These are phyloP conservation scores for Ilex aquifolium DNA, from an alignment of 257 asterid genomes.

Conservation along the genomic window DNA sequence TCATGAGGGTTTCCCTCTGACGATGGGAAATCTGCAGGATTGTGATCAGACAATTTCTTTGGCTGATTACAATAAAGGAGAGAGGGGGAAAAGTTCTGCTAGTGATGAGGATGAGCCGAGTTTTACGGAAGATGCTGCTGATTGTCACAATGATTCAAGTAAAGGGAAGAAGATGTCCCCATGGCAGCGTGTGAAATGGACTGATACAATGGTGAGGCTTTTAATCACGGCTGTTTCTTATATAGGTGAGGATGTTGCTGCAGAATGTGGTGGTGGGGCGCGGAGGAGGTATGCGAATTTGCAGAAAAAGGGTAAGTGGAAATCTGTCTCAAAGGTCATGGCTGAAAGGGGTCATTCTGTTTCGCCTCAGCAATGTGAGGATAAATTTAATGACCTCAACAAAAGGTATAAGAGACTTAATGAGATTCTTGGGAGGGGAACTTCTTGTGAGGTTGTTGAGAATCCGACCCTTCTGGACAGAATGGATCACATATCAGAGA, in stretches of 20 bases:
- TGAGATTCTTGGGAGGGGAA: conserved; percentile 82
- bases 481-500: conserved; percentile 65
- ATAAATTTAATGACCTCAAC: conserved; percentile 81
- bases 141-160: conserved; percentile 22
- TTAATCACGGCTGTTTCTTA: conserved; percentile 72
- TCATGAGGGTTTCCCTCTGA: conserved; percentile 50
- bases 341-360: conserved; percentile 79
- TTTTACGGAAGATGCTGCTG: conserved; percentile 44
- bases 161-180: conserved; percentile 51
- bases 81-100: conserved; percentile 29
- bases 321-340: conserved; percentile 75
- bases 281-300: conserved; percentile 47
- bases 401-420: conserved; percentile 86
- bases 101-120: conserved; percentile 78
- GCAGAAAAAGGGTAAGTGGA: conserved; percentile 80
- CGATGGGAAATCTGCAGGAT: conserved; percentile 40
- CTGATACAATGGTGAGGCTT: conserved; percentile 59
- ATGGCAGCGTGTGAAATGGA: conserved; percentile 57
- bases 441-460: conserved; percentile 83
- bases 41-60: conserved; percentile 27
- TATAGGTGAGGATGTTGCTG: conserved; percentile 55
- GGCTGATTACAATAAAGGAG: conserved; percentile 36
- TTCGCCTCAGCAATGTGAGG: conserved; percentile 94
- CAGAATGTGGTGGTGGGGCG: conserved; percentile 32
- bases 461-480: conserved; percentile 57